phyloP scores from a whole-genome alignment of 163 green algal genomes.

The Scenedesmus sp. region DNA sequence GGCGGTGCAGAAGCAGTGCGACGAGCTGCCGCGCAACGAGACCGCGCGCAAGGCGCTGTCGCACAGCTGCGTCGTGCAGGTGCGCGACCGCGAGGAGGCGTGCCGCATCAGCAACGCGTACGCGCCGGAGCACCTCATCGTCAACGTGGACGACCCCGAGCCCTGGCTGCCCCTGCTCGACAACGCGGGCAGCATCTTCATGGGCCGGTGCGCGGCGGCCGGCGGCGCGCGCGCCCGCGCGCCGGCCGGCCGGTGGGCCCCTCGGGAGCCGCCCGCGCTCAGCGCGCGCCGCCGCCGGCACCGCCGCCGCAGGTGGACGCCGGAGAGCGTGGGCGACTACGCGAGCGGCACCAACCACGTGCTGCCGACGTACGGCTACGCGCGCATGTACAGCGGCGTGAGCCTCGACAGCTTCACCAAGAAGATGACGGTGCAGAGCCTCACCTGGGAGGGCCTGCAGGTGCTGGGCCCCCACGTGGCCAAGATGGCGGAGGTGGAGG shows the following conservation, averaged over 20 bases:
- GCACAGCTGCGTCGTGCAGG: conserved; percentile 87
- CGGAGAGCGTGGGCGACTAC: conserved; percentile 98
- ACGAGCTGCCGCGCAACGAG: conserved; percentile 86
- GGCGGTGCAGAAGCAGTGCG: conserved; percentile 86
- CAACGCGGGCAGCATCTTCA: conserved; percentile 86
- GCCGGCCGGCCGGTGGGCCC: too few species aligned
- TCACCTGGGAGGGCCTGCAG: conserved; percentile 78
- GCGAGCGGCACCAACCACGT: conserved; percentile 98
- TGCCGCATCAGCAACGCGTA: conserved; percentile 92
- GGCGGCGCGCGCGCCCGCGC: background rate
- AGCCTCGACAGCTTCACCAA: conserved; percentile 97
- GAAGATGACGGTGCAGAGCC: conserved; percentile 97
- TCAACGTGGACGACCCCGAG: conserved; percentile 95
- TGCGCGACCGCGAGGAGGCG: conserved; percentile 67
- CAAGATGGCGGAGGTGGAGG: conserved; percentile 96
- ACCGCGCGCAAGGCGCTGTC: conserved; percentile 86
- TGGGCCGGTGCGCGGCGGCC: conserved; percentile 51
- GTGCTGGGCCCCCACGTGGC: conserved; percentile 85
- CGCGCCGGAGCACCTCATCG: conserved; percentile 98
- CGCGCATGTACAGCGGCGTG: conserved; percentile 98
- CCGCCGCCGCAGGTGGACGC: conserved; percentile 78
- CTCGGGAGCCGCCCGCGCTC: too few species aligned
- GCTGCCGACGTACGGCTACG: conserved; percentile 98
- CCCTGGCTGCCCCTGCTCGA: conserved; percentile 84
- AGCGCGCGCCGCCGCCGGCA: too few species aligned